Conservation (phyloP, 2,329 filamentous ascomycete species). For the Colletotrichum plurivorum region DNA sequence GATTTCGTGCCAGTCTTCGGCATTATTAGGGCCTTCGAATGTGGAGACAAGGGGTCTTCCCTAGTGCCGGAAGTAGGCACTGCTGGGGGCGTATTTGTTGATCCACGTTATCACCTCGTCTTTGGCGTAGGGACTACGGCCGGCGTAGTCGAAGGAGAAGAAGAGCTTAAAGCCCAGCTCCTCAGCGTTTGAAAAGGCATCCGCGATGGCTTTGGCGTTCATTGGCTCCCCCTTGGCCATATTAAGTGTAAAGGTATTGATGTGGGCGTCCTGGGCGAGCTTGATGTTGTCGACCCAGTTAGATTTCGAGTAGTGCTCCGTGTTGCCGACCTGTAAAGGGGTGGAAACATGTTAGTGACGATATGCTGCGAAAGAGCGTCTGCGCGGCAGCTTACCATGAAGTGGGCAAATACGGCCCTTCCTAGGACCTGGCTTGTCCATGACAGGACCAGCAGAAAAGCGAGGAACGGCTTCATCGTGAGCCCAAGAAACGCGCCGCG, state of each 20-base stretch:
- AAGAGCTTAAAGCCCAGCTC: constrained; percentile 18
- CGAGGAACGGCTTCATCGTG: background rate
- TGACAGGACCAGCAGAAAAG: constrained; percentile 1
- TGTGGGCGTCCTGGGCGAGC: constrained; percentile 28
- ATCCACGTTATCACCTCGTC: constrained; percentile 13
- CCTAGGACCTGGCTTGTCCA: background rate
- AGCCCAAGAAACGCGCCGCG: background rate
- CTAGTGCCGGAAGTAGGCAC: constrained; percentile 43
- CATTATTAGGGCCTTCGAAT: constrained; percentile 58
- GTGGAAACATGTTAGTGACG: background rate
- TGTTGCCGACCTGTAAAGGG: constrained; percentile 13
- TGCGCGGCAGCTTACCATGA: constrained; percentile 2
- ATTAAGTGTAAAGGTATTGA: constrained; percentile 28
- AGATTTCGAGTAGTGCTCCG: constrained; percentile 9
- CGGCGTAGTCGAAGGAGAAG: constrained; percentile 32
- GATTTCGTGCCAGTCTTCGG: constrained; percentile 59
- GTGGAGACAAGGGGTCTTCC: constrained; percentile 54
- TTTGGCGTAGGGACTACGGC: constrained; percentile 11
- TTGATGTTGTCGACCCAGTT: constrained; percentile 18
- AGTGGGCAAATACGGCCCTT: constrained; percentile 14
- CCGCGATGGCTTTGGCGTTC: constrained; percentile 33
- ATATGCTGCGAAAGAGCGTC: too few relatives aligned
- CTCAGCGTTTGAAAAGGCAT: constrained; percentile 17
- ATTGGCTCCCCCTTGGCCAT: constrained; percentile 30
- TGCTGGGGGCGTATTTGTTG: constrained; percentile 8